These are phyloP conservation scores for Cutaneotrichosporon sp. DNA, from an alignment of 1,284 basidiomycete genomes.

Conservation along the genomic window DNA sequence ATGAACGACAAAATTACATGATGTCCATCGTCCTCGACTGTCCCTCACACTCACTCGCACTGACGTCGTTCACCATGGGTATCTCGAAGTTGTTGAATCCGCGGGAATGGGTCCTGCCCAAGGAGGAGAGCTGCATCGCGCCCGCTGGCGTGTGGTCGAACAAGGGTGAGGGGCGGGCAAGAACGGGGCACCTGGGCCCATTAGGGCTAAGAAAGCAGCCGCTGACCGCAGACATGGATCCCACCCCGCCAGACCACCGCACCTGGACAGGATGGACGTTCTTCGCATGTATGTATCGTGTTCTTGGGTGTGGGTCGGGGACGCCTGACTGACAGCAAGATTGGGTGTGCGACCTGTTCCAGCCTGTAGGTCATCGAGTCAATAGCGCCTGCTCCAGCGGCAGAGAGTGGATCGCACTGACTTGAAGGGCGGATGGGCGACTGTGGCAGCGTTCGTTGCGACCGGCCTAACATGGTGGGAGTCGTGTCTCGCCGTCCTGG, in stretches of 20 bases:
- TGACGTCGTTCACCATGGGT: neutral
- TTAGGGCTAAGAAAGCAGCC: neutral
- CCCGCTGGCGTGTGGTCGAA: slow-evolving; percentile 39
- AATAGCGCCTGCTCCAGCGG: no score
- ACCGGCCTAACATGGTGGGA: slow-evolving; percentile 39
- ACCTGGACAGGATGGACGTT: slow-evolving; percentile 41
- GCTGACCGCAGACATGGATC: slow-evolving; percentile 36
- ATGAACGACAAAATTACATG: no score
- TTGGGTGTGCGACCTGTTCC: slow-evolving; percentile 8
- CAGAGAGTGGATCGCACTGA: no score
- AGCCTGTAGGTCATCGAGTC: no score
- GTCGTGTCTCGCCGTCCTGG: slow-evolving; percentile 31
- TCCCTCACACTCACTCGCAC: neutral
- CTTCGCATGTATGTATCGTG: slow-evolving; percentile 14
- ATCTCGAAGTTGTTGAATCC: neutral
- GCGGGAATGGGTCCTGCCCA: slow-evolving; percentile 30
- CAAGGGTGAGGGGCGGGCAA: slow-evolving; percentile 25
- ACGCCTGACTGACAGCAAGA: neutral
- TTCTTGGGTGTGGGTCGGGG: neutral
- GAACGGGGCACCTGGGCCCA: neutral
- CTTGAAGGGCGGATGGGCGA: slow-evolving; percentile 38
- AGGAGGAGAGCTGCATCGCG: slow-evolving; percentile 39
- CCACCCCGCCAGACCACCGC: slow-evolving; percentile 31
- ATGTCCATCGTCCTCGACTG: neutral
- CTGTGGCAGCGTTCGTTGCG: slow-evolving; percentile 30